Conservation (phyloP, 108 stramenopile genomes). For the Nitzschia palea region DNA sequence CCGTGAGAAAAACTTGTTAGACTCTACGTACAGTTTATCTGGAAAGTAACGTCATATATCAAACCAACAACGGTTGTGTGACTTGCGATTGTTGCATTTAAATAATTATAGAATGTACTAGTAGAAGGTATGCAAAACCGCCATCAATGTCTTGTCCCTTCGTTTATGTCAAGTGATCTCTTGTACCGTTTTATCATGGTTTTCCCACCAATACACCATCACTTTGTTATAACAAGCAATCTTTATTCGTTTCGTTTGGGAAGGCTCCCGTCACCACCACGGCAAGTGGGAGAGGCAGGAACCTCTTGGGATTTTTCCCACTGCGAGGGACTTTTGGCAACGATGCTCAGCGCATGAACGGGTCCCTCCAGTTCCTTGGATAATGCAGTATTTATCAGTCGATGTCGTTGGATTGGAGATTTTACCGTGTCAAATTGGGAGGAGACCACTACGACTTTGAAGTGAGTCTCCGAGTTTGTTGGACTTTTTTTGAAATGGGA, state of each 20-base stretch:
- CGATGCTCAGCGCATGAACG: slow-evolving; percentile 96
- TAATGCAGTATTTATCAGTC: slow-evolving; percentile 77
- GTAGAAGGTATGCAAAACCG: no score
- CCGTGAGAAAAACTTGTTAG: no score
- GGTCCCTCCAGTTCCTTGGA: slow-evolving; percentile 78
- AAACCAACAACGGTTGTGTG: no score
- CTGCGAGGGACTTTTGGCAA: slow-evolving; percentile 92
- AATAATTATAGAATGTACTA: no score
- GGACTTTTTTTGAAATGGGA: slow-evolving; percentile 41
- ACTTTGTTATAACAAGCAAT: no score
- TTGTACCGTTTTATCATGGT: no score
- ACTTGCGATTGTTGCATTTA: no score
- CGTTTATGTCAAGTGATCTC: no score
- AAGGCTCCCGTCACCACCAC: slow-evolving; percentile 80
- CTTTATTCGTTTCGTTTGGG: slow-evolving; percentile 32
- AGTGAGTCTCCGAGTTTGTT: slow-evolving; percentile 89
- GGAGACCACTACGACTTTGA: slow-evolving; percentile 92
- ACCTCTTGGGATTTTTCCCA: slow-evolving; percentile 64
- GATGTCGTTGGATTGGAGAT: slow-evolving; percentile 75
- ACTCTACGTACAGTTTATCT: no score
- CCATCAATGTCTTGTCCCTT: no score
- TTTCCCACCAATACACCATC: no score
- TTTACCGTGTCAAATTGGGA: slow-evolving; percentile 65
- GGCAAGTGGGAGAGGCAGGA: slow-evolving; percentile 65
- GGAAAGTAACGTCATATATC: no score